Base-by-base conservation (phyloP, 2,329 filamentous ascomycete genomes). In the Apiospora phragmitis region DNA sequence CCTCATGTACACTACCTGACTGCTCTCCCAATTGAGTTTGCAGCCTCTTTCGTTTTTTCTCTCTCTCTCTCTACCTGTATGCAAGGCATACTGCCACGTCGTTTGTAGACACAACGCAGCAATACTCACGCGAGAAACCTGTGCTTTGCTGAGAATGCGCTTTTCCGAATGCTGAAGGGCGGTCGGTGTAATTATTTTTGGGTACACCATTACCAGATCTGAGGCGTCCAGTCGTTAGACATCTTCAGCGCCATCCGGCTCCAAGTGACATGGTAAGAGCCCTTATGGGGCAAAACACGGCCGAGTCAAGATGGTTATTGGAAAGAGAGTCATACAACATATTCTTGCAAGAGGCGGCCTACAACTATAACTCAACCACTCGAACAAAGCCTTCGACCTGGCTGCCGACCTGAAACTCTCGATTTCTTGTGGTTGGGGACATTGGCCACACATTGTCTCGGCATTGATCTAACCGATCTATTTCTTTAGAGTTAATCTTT, bases 251-350 rank as follows among this genome's bases (percentile, higher is more conserved):
- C 32, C 47, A 12, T 12, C 29, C 55, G 55, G 24, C 32, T 14
- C 18, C 6, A 35, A 18, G 51, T 3, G 51, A 35, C 14, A 21
- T 59, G 29, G 51, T 59, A 11, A 62, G 9, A 62, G 8, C n/a
- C 55, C 55, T 12, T 38, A 5, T 59, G 32, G 24, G 55, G 32
- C 21, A 12, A 12, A 38, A 38, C 32, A 62, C 29, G 32, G 21
- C 55, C 55, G 55, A 62, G 55, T 62, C 55, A 62, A 62, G 55
- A 62, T n/a, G 32, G 55, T 62, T 62, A n/a, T 62, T 21, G 32
- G 9, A 2, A 12, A 62, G 3, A 62, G 29, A 38, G 8, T 38
- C 16, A 62, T n/a, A 21, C 26, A 59, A 32, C 47, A 11, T n/a
- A 49, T 49, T 24, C 47, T 21, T 26, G n/a, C n/a, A 49, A 26